Percentiles rank a stretch among this genome's conserved stretches.
These are phyloP conservation scores for Penicillium steckii DNA, from an alignment of 495 filamentous ascomycete genomes.

Conservation along the genomic window DNA sequence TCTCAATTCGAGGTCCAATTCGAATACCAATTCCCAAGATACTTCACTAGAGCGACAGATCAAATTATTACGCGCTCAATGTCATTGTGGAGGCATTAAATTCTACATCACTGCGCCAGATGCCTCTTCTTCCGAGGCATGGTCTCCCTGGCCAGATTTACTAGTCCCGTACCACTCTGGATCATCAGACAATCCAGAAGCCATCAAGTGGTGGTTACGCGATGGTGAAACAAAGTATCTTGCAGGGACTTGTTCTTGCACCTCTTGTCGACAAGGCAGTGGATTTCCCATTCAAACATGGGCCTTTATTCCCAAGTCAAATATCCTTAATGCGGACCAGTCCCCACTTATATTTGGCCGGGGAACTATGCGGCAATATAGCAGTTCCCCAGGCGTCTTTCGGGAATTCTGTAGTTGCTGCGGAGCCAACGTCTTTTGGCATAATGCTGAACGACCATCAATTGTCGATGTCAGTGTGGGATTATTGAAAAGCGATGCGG, in stretches of 20 bases:
- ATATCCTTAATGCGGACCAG: slow-evolving; percentile 49
- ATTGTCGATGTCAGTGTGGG: slow-evolving; percentile 68
- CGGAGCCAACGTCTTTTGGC: slow-evolving; percentile 69
- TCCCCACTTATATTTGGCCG: slow-evolving; percentile 41
- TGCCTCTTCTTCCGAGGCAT: slow-evolving; percentile 33
- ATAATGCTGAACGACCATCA: slow-evolving; percentile 51
- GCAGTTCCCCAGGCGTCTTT: slow-evolving; percentile 51
- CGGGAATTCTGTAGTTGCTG: slow-evolving; percentile 65
- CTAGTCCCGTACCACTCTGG: slow-evolving; percentile 46
- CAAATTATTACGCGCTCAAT: slow-evolving; percentile 31
- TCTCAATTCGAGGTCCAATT: neutral
- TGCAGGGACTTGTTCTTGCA: slow-evolving; percentile 64
- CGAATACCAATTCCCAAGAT: neutral
- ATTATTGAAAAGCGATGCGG: slow-evolving; percentile 51
- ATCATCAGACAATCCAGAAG: slow-evolving; percentile 35
- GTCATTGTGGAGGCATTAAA: slow-evolving; percentile 43
- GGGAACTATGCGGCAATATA: slow-evolving; percentile 52
- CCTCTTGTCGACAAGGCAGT: slow-evolving; percentile 57
- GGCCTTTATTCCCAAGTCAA: slow-evolving; percentile 63
- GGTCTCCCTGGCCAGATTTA: slow-evolving; percentile 54
- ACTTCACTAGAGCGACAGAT: slow-evolving; percentile 1
- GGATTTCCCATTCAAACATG: slow-evolving; percentile 70
- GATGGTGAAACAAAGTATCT: slow-evolving; percentile 50
- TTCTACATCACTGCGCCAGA: slow-evolving; percentile 46
- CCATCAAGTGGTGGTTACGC: slow-evolving; percentile 56